phyloP scores from a whole-genome alignment of 2,329 filamentous ascomycete genomes.

The Ophiostoma angusticollis region DNA sequence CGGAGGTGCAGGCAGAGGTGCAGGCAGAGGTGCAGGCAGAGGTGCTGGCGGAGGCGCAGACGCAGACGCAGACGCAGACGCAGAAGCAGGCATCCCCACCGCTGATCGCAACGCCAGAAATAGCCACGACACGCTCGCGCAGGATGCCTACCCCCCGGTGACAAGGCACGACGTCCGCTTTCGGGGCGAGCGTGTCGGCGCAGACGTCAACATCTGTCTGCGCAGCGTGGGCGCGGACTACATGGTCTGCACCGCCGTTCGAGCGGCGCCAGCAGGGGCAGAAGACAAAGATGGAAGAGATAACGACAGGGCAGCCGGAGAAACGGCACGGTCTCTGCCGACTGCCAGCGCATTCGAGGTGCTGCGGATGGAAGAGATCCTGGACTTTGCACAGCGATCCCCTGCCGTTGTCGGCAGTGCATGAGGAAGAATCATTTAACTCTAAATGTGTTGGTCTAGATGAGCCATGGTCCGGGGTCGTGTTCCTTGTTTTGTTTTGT shows the following conservation, averaged over 20 bases:
- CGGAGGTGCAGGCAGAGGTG: slow-evolving; percentile 14
- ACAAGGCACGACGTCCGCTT: slow-evolving; percentile 27
- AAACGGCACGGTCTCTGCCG: slow-evolving; percentile 26
- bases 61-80: slow-evolving; percentile 15
- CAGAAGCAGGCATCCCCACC: slow-evolving; percentile 17
- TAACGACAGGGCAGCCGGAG: slow-evolving; percentile 18
- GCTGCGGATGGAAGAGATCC: slow-evolving; percentile 31
- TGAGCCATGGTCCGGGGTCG: too few relatives aligned
- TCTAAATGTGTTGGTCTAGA: too few relatives aligned
- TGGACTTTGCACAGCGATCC: slow-evolving; percentile 29
- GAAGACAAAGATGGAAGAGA: too few relatives aligned
- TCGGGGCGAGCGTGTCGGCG: slow-evolving; percentile 25
- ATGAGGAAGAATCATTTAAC: background rate
- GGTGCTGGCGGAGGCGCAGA: slow-evolving; percentile 30
- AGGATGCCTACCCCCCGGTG: slow-evolving; percentile 21
- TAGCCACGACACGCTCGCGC: background rate
- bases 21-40: too few relatives aligned
- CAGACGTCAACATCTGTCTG: slow-evolving; percentile 30
- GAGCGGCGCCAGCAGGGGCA: slow-evolving; percentile 25
- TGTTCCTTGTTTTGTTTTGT: too few relatives aligned
- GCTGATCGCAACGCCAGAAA: slow-evolving; percentile 12
- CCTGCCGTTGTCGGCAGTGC: background rate
- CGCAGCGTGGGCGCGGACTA: slow-evolving; percentile 34
- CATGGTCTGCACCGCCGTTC: slow-evolving; percentile 41
- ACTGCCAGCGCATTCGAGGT: slow-evolving; percentile 28